phyloP scores from a whole-genome alignment of 1,139 yeast genomes.

The Zygosaccharomyces pseudobailii region DNA sequence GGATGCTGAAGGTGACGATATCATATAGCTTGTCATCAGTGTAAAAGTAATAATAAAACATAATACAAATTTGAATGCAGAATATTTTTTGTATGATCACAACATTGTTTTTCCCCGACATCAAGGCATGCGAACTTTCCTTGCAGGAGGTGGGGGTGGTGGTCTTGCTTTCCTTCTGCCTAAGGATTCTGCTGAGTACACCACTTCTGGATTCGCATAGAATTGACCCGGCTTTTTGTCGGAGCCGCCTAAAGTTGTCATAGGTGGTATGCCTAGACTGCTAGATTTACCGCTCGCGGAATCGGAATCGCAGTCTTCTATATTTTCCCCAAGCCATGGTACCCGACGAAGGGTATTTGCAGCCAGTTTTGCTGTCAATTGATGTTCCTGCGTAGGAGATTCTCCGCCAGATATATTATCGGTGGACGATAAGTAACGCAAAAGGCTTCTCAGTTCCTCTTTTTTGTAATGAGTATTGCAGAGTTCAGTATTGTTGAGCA shows the following conservation, averaged over 20 bases:
- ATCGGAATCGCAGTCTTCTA: constrained; percentile 10
- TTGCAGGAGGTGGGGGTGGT: constrained; percentile 36
- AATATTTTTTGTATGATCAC: background rate
- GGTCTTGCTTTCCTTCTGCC: constrained; percentile 27
- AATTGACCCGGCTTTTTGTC: constrained; percentile 10
- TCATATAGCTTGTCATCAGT: constrained; percentile 7
- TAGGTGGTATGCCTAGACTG: constrained; percentile 10
- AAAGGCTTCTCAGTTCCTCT: constrained; percentile 47
- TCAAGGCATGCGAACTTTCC: constrained; percentile 17
- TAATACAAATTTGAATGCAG: background rate
- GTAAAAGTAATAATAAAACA: background rate
- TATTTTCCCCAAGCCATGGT: constrained; percentile 46
- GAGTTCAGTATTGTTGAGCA: constrained; percentile 64
- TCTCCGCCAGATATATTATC: constrained; percentile 31
- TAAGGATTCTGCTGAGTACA: constrained; percentile 36
- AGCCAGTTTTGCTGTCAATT: constrained; percentile 55
- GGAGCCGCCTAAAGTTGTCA: constrained; percentile 4
- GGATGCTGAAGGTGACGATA: constrained; percentile 35
- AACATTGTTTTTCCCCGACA: background rate
- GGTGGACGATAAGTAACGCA: constrained; percentile 43
- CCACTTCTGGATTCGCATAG: constrained; percentile 14
- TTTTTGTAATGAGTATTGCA: constrained; percentile 53
- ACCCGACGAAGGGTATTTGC: constrained; percentile 52
- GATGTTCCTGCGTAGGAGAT: constrained; percentile 30
- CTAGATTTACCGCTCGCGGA: constrained; percentile 15